Evolutionary conservation across 2,329 filamentous ascomycete genomes (phyloP).

Genomic region (Tolypocladium inflatum): DNA sequence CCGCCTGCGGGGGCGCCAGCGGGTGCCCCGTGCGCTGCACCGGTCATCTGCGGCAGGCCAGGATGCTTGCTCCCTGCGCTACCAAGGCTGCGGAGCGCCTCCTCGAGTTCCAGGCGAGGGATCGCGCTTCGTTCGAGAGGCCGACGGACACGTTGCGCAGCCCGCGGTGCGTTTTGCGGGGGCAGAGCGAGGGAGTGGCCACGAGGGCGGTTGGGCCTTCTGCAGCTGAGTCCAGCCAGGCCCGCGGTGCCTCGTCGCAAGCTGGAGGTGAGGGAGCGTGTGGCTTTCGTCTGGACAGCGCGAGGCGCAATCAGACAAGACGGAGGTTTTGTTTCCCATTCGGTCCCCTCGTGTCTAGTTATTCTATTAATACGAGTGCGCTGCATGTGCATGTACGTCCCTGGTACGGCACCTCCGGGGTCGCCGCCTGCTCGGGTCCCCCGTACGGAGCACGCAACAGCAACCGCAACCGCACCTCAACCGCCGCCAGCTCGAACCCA

Average conservation of each 20-base stretch:
- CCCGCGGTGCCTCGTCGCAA: too few species aligned
- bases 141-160: background rate
- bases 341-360: too few species aligned
- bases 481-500: background rate
- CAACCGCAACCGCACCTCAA: background rate
- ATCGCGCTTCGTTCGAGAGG: too few species aligned
- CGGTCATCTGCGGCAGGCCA: background rate
- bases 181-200: background rate
- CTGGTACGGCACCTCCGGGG: background rate
- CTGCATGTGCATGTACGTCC: background rate
- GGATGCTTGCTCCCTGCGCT: background rate
- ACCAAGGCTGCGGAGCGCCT: too few species aligned
- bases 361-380: too few species aligned
- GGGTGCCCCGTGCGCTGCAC: background rate
- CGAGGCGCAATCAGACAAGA: background rate
- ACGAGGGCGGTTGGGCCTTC: too few species aligned
- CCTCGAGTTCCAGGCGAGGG: background rate
- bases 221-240: too few species aligned
- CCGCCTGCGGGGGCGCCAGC: background rate
- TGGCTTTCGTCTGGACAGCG: background rate
- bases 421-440: background rate
- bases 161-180: background rate
- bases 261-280: too few species aligned
- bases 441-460: background rate
- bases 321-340: too few species aligned